Base-by-base conservation (phyloP, 2,329 filamentous ascomycete genomes). In the Septoria petroselini region DNA sequence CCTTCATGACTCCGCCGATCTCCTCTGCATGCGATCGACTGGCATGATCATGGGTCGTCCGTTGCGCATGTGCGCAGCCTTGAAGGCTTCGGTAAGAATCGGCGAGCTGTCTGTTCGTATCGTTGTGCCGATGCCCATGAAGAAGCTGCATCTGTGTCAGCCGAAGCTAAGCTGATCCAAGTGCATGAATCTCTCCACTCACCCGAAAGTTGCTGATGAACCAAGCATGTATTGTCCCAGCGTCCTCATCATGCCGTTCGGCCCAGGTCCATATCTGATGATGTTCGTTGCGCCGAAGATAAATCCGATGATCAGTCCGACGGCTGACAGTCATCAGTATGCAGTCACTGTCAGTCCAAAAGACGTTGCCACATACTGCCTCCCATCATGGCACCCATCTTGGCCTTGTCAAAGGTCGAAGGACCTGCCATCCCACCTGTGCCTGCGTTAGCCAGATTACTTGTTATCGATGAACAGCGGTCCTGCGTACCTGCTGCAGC, bases 351-450 rank as follows among this genome's bases (percentile, higher is more conserved):
- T 8, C 29, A 18, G 51, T 55, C 31, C 30, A n/a, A 18, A 23
- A 39, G 15, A 2, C 15, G 17, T 19, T 17, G 34, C 52, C 5
- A 27, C 90, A 65, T 86, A 97, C 91, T 94, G 70, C 90, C 88
- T 62, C 93, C 93, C 90, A 97, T 97, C 85, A 98, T 85, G 57
- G 87, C 90, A 63, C 93, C 93, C 90, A 97, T 96, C 78, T 95
- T 96, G 71, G 91, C 76, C 71, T 88, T 88, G 69, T 88, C 84
- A 58, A 85, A 76, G 51, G 81, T 84, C 40, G 83, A 85, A 51
- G 83, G 84, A 57, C 81, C 84, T 58, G 57, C 41, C 56, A 63
- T 61, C 41, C 63, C 63, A 43, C 62, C 43, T 47, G 31, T 39
- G 34, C 30, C 9, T 17, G 18, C 7, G 35, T 47, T 40, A 47